Evolutionary conservation across 2,329 filamentous ascomycete species (phyloP), one percentile per base, ranked within the genome.

Genomic region (Hypomyces rosellus): DNA sequence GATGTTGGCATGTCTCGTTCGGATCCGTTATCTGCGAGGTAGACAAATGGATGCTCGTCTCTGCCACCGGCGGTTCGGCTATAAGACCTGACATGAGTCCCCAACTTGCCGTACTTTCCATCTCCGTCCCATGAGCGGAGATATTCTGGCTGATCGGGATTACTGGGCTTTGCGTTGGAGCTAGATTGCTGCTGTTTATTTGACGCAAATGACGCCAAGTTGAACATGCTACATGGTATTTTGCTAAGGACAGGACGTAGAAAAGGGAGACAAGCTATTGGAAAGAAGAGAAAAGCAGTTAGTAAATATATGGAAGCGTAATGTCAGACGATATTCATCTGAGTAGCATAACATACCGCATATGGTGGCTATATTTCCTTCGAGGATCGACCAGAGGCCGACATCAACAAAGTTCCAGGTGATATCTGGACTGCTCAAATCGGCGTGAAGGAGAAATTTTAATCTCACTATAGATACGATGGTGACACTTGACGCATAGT

Each of bases 401-500:
- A 56, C 49, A 12, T 56, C 33, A 16, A 57, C 46, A 42, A 60
- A 59, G 22, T 61, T 59, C 60, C 60, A 63, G 3, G 59, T 63
- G 12, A 63, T 57, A 34, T 63, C 62, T 1, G 52, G 53, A 16
- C 45, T 44, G 8, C 37, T 30, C 15, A 62, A 42, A 18, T 61
- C 46, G 1, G 44, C 53, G 2, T 42, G 22, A 7, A 57, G 41
- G 2, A 60, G 46, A 16, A 47, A 49, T 6, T 47, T 33, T 9
- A 61, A 44, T 3, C 59, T 50, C 1, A 58, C 45, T 15, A 52
- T 45, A 2, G 58, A 57, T 8, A 61, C 51, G 3, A 55, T 12
- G 9, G 57, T 58, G 13, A 60, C 52, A 13, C 49, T 30, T 30
- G 9, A 30, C 3, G 9, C 25, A 30, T 8, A 30, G 6, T 30